Evolutionary conservation across 768 basidiomycete species (phyloP).

Genomic region (Aureoboletus auriporus): DNA sequence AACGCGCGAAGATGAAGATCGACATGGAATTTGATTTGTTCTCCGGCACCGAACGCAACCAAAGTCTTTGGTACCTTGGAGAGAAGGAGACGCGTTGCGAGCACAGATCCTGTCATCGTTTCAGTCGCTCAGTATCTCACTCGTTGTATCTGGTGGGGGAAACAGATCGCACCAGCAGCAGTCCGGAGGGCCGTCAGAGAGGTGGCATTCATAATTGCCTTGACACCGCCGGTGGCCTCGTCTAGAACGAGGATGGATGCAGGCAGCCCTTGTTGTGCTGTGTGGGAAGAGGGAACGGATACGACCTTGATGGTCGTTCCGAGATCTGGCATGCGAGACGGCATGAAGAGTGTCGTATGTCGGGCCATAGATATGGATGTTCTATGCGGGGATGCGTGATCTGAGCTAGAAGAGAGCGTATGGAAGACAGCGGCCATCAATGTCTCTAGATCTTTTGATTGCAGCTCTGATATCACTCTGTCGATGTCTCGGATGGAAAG

Average conservation of each 20-base stretch:
- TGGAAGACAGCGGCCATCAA: conserved; percentile 60
- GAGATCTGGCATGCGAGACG: conserved; percentile 51
- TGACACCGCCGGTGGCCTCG: conserved; percentile 62
- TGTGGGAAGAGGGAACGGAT: conserved; percentile 52
- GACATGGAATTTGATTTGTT: conserved; percentile 64
- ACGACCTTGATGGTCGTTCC: conserved; percentile 81
- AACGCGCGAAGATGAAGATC: conserved; percentile 57
- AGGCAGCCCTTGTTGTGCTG: conserved; percentile 57
- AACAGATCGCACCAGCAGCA: conserved; percentile 57
- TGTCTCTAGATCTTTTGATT: conserved; percentile 41
- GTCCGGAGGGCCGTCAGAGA: conserved; percentile 77
- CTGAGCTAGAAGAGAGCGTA: conserved; percentile 36
- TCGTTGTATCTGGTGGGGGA: neutral
- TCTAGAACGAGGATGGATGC: conserved; percentile 76
- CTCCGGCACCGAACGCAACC: conserved; percentile 71
- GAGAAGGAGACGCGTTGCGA: conserved; percentile 57
- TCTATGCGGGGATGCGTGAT: conserved; percentile 49
- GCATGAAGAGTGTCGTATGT: conserved; percentile 80
- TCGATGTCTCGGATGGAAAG: conserved; percentile 61
- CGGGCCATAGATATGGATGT: conserved; percentile 47
- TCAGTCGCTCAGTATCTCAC: neutral
- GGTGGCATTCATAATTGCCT: conserved; percentile 74
- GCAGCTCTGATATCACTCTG: conserved; percentile 40
- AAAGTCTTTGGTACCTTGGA: conserved; percentile 39
- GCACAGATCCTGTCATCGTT: conserved; percentile 51